These are phyloP conservation scores for Diaporthe vexans DNA, from an alignment of 2,329 filamentous ascomycete species.

Conservation along the genomic window DNA sequence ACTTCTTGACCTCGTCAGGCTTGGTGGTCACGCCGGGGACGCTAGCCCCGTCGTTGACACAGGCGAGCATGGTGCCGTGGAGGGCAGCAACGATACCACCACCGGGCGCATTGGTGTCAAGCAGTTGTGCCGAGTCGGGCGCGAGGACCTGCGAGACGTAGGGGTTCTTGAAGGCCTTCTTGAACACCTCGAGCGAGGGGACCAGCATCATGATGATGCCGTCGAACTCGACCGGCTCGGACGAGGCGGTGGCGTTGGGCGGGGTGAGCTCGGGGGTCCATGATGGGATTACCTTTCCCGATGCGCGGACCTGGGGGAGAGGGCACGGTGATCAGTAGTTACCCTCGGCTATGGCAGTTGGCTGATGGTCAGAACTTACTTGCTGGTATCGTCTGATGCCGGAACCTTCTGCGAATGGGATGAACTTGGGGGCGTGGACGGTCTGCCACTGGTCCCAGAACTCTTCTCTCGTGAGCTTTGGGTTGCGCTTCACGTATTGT, in stretches of 20 bases:
- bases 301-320: not conserved
- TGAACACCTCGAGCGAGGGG: conserved; percentile 9
- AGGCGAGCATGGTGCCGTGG: conserved; percentile 15
- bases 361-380: not conserved
- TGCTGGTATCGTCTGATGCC: conserved; percentile 30
- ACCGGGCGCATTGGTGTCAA: conserved; percentile 1
- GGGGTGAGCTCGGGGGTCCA: conserved; percentile 7
- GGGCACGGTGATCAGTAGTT: not conserved
- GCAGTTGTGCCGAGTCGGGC: conserved; percentile 6
- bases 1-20: conserved; percentile 28
- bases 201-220: conserved; percentile 15
- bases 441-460: conserved; percentile 26
- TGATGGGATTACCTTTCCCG: conserved; percentile 1
- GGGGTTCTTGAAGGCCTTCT: conserved; percentile 3
- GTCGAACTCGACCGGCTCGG: conserved; percentile 29
- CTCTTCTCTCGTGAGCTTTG: conserved; percentile 14
- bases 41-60: conserved; percentile 15
- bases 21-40: not conserved
- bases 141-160: conserved; percentile 13
- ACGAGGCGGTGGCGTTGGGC: not conserved
- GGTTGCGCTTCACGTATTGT: conserved; percentile 23
- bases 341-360: not conserved
- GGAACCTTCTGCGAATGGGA: conserved; percentile 8
- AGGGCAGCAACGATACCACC: conserved; percentile 2
- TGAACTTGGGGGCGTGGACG: conserved; percentile 14